Base-by-base conservation (phyloP, 78 protist species). In the Speleostelium caveatum region DNA sequence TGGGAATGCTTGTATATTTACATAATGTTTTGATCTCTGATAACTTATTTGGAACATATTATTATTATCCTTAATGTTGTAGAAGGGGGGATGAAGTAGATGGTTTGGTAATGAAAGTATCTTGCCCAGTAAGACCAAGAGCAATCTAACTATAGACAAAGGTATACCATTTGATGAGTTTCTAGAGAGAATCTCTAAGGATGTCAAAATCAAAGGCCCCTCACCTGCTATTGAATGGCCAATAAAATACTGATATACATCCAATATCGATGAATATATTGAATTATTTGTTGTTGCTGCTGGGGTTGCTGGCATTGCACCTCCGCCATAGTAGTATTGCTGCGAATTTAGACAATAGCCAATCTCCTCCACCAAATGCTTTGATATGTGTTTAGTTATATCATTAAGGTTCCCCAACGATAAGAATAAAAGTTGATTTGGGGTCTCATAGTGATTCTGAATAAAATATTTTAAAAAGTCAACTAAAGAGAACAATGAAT, bases 151-250 rank as follows among this genome's bases (percentile, higher is more conserved):
- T 8, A 83, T 63, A 21, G 91, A 83, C 8, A 83, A 14, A 3
- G 91, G 79, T 38, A 83, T 56, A 1, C 91, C 91, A 30, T 69
- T 69, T 21, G 80, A 41, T 14, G 61, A 39, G 58, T 38, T 26
- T 67, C 91, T 51, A 12, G 91, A 68, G 30, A 83, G 32, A 24
- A 83, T 83, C n/a, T 83, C 91, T 21, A 83, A 33, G 19, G 79
- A 36, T 14, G 60, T 30, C 22, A 83, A 41, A 32, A 83, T 17
- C 30, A 67, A 42, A 35, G 91, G 91, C 32, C 78, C 91, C 30
- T 83, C 91, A 4, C 80, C 77, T 0, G 72, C 79, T 53, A 36
- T 45, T 7, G 80, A 60, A 55, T 60, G 19, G 55, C 91, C 91
- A 41, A 53, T 51, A 21, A 83, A 41, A 38, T 83, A 83, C 19